Base-by-base conservation (phyloP, 352 stramenopile species). In the Pythium utonaiense region DNA sequence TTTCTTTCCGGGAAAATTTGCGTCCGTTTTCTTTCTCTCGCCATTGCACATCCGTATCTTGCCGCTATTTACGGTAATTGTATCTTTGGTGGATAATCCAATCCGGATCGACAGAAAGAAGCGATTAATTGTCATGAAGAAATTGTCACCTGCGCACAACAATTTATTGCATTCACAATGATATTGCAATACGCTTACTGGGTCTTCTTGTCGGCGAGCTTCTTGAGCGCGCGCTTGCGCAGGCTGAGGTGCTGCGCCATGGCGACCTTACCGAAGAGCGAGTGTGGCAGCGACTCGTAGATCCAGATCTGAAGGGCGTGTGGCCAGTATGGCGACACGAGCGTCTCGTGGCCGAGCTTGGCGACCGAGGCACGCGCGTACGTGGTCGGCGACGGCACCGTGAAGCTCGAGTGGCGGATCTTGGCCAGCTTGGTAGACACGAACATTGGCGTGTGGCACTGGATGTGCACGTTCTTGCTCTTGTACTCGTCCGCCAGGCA, bases 351-450 rank as follows among this genome's bases (percentile, higher is more conserved):
- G 53, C 96, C 97, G 53, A 99, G 88, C 61, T 94, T 96, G 40
- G 78, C 86, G 47, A 99, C 88, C 9, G 86, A 96, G 22, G 95
- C 79, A 53, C 83, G 83, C 50, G 93, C 96, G 81, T 98, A 99
- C 34, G 86, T 86, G 10, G 84, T 64, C 8, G 96, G 88, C 51
- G 80, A 93, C 27, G 96, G 96, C 54, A 98, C 94, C 67, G 92
- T 93, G 61, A 99, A 85, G 58, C 73, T 95, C 58, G 93, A 73
- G 63, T 98, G 94, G 53, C 96, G 89, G 81, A 99, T 98, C 79
- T 99, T 99, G 56, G 96, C 96, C 48, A 99, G 78, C 80, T 99
- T 99, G 24, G 97, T 99, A 33, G 96, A 96, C 58, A 99, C 97
- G 65, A 99, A 99, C 79, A 99, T 98, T 30, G 98, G 97, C 66